Evolutionary conservation across 129 eudicot species (phyloP).

Genomic region (Lonicera japonica): DNA sequence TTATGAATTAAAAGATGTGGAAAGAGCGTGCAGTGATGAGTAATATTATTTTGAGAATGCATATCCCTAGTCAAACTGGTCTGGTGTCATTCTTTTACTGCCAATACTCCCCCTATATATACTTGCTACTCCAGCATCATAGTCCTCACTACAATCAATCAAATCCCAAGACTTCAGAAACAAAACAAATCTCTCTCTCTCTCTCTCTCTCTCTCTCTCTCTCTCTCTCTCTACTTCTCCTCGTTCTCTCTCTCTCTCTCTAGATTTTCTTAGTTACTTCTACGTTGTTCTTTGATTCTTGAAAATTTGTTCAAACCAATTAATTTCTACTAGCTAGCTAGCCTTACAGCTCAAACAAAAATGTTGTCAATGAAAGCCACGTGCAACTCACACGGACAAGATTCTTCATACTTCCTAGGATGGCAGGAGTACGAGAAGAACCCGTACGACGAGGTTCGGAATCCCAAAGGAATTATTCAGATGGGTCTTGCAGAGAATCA

Average conservation of each 20-base stretch:
- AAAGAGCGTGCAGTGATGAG: slow-evolving; percentile 12
- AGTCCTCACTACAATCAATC: not conserved
- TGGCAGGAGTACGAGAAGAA: slow-evolving; percentile 98
- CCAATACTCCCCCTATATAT: slow-evolving; percentile 30
- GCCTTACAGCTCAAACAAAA: slow-evolving; percentile 13
- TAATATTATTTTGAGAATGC: not conserved
- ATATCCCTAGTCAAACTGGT: slow-evolving; percentile 25
- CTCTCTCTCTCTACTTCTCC: too few species aligned
- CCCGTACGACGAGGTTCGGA: slow-evolving; percentile 46
- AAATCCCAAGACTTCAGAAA: too few species aligned
- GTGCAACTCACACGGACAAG: slow-evolving; percentile 76
- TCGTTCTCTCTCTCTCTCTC: slow-evolving; percentile 10
- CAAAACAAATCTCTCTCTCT: slow-evolving; percentile 9
- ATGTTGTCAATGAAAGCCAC: slow-evolving; percentile 65
- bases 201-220: slow-evolving; percentile 11
- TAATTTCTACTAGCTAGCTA: not conserved
- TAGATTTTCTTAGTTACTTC: not conserved
- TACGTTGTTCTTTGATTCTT: not conserved
- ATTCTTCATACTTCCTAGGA: slow-evolving; percentile 86
- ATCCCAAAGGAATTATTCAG: slow-evolving; percentile 78
- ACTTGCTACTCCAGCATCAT: slow-evolving; percentile 12
- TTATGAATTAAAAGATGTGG: not conserved
- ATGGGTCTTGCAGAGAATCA: slow-evolving; percentile 96
- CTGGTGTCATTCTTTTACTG: slow-evolving; percentile 17
- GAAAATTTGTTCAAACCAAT: not conserved